These are phyloP conservation scores for Coemansia brasiliensis DNA, from an alignment of 192 early-diverging fungal species.

Conservation along the genomic window DNA sequence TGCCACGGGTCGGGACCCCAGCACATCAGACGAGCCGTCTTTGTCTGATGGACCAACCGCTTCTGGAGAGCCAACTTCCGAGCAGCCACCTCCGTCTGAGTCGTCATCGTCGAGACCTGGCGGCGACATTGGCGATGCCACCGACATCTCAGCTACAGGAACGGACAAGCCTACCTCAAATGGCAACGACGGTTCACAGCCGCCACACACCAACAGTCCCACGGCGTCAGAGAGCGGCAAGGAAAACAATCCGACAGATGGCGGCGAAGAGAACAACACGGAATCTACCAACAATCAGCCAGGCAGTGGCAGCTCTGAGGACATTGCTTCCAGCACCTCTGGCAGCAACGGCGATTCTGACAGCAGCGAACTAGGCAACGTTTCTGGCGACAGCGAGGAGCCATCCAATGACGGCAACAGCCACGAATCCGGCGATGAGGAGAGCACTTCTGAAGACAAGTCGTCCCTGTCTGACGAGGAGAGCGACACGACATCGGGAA, in stretches of 20 bases:
- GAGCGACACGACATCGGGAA: slow-evolving; percentile 13
- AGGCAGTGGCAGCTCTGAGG: not conserved
- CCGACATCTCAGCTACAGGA: not conserved
- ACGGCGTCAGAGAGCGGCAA: not conserved
- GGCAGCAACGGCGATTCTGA: not conserved
- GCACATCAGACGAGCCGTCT: slow-evolving; percentile 3
- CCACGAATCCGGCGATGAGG: not conserved
- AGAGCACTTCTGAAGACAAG: slow-evolving; percentile 5
- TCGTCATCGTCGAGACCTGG: slow-evolving; percentile 9
- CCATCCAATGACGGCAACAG: not conserved
- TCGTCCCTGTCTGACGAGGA: slow-evolving; percentile 14
- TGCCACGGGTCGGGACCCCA: slow-evolving; percentile 46
- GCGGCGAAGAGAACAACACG: not conserved
- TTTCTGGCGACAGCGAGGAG: slow-evolving; percentile 2
- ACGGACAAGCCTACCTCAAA: not conserved
- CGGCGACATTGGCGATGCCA: slow-evolving; percentile 19
- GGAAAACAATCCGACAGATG: not conserved
- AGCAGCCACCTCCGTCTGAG: not conserved
- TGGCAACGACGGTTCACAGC: not conserved
- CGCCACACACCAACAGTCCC: not conserved
- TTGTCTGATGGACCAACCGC: not conserved
- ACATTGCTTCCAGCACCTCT: not conserved
- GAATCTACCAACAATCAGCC: not conserved
- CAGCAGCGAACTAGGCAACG: slow-evolving; percentile 5
- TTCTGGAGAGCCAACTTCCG: not conserved